Base-by-base conservation (phyloP, 2,329 filamentous ascomycete species). In the Exophiala xenobiotica region DNA sequence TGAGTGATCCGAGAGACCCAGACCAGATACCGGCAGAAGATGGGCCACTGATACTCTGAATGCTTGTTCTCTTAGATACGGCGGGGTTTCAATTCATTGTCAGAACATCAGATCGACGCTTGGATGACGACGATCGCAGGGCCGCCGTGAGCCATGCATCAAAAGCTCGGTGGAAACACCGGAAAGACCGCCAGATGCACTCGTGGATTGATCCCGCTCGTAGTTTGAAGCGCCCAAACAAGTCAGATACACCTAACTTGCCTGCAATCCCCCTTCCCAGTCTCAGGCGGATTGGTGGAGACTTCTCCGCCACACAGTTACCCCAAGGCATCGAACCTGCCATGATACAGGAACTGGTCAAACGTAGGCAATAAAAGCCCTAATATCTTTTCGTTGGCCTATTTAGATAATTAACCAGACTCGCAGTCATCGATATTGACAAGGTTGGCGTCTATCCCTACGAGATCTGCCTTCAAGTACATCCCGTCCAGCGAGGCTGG, bases 401-500 rank as follows among this genome's bases (percentile, higher is more conserved):
- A 20, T 40, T 40, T 11, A 20, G 4, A 40, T 40, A 39, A 7
- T 47, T 11, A 33, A 26, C 26, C 42, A 22, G 23, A n/a, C 6
- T 31, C 23, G 19, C 22, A 47, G 45, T 40, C 8, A 38, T 40
- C 9, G 11, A 47, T 20, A 18, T 47, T 12, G 31, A 47, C n/a
- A 14, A 47, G 33, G 7, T 18, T 11, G 45, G 37, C 16, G 11
- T 39, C 9, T 47, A 47, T 39, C 45, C 45, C 12, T 47, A 47
- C 31, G 45, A 47, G 3, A 31, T 41, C 6, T 47, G 45, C 12
- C 45, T 47, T n/a, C 45, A 31, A 14, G 31, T 39, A 5, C 45
- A 47, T 27, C 45, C 45, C 14, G 45, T 47, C n/a, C 22, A 47
- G 9, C 22, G 31, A 12, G 45, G 45, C 3, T 47, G 44, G 44